Base-by-base conservation (phyloP, 2,329 filamentous ascomycete species). In the Podosphaera leucotricha region DNA sequence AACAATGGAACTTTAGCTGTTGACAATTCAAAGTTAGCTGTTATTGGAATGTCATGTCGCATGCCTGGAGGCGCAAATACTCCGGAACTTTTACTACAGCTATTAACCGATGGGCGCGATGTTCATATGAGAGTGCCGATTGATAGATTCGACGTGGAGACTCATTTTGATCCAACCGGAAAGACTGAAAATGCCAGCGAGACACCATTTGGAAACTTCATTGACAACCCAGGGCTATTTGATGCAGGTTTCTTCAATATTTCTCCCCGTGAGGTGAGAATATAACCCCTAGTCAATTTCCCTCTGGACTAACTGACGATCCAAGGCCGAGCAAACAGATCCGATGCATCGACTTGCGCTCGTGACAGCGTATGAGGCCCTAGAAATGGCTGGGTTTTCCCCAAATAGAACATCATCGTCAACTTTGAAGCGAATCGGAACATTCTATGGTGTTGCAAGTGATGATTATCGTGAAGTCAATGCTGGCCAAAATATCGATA, bases 241-340 rank as follows among this genome's bases (percentile, higher is more conserved):
- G 81, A 87, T 53, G 76, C 79, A n/a, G 68, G 77, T 1, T 86
- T 87, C 62, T 87, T 87, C 70, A 84, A 84, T 60, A 85, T 87
- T 76, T 85, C 80, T 30, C 80, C 80, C 5, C 72, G 79, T 52
- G 80, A 87, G 60, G 82, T 82, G 22, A 71, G 41, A 26, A 30
- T 19, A 13, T 19, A 37, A 37, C 35, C 35, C 35, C 20, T 2
- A 20, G 20, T 22, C 11, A 15, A 19, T 4, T 38, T 16, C 6
- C 20, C 11, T 16, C 19, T 18, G 16, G 15, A 6, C 18, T 11
- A 19, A 19, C 37, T 38, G 18, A 38, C n/a, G 18, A 38, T 22
- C 4, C 20, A 28, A 44, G 43, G 43, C 43, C 16, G 43, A 36
- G 21, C 79, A 85, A 56, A 84, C 79, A 1, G 81, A 87, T 57